Evolutionary conservation across 1,284 basidiomycete genomes (phyloP).

Genomic region (Malassezia obtusa): DNA sequence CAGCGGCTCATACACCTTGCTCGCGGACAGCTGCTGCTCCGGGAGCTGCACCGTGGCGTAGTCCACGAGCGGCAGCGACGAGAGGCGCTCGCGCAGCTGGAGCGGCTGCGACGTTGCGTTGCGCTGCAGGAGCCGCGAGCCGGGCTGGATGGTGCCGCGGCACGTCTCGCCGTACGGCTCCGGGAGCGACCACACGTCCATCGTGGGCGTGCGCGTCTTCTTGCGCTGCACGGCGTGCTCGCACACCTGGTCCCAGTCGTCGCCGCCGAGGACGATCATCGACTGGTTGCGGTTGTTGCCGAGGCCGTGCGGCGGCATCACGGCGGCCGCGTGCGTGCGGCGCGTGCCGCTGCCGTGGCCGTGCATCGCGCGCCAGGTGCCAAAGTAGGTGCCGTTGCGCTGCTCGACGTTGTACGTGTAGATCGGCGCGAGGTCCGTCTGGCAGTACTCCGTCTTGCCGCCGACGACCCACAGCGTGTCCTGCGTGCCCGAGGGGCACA

Average conservation of each 20-base stretch:
- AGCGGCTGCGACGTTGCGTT: neutral
- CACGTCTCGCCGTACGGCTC: neutral
- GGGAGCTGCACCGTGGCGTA: conserved; percentile 27
- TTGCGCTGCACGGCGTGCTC: neutral
- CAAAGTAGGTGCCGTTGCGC: conserved; percentile 2
- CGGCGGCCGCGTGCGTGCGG: conserved; percentile 15
- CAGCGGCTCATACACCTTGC: conserved; percentile 15
- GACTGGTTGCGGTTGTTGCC: conserved; percentile 3
- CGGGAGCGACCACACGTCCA: conserved; percentile 7
- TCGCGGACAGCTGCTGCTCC: conserved; percentile 5
- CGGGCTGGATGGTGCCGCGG: neutral
- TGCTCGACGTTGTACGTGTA: conserved; percentile 14
- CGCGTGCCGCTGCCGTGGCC: neutral
- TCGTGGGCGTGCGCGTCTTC: neutral
- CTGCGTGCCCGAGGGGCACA: conserved; percentile 3
- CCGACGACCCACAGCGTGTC: conserved; percentile 22
- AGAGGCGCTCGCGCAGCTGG: neutral
- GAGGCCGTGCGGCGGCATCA: conserved; percentile 13
- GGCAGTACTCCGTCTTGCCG: conserved; percentile 19
- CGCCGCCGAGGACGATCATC: conserved; percentile 21
- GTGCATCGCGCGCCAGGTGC: conserved; percentile 2
- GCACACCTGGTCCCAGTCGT: conserved; percentile 14
- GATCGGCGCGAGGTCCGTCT: conserved; percentile 1
- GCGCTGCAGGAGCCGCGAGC: neutral
- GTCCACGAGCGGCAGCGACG: conserved; percentile 28